phyloP scores from a whole-genome alignment of 2,329 filamentous ascomycete genomes.

The Venturia oleaginea region DNA sequence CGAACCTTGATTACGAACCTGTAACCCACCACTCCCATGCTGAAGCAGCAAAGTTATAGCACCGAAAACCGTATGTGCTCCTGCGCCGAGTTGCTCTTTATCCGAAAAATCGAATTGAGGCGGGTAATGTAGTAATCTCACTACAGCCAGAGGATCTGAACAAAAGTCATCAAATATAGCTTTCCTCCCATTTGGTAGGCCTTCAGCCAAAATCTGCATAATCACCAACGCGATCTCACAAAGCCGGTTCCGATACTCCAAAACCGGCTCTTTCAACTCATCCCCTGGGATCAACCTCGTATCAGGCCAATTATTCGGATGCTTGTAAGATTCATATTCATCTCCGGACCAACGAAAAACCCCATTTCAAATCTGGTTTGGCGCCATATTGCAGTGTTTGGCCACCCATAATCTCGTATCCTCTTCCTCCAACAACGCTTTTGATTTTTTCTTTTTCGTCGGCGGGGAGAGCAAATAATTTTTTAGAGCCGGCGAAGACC shows the following conservation, averaged over 20 bases:
- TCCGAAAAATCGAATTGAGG: constrained; percentile 11
- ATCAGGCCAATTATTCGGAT: constrained; percentile 12
- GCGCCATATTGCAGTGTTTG: constrained; percentile 15
- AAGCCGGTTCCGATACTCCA: constrained; percentile 10
- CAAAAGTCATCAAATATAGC: constrained; percentile 9
- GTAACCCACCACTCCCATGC: constrained; percentile 40
- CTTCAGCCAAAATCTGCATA: constrained; percentile 7
- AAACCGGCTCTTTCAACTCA: neutral
- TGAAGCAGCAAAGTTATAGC: constrained; percentile 48
- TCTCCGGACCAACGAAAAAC: constrained; percentile 9
- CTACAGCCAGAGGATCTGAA: neutral
- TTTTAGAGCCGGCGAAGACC: constrained; percentile 34
- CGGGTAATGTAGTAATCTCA: constrained; percentile 19
- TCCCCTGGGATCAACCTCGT: neutral
- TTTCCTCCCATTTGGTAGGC: neutral
- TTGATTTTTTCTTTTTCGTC: constrained; percentile 36
- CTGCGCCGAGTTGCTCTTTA: constrained; percentile 22
- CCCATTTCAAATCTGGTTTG: constrained; percentile 17
- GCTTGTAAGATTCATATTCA: neutral
- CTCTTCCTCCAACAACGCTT: constrained; percentile 11
- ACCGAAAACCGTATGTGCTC: constrained; percentile 49
- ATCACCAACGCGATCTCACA: neutral
- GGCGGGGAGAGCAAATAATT: constrained; percentile 41
- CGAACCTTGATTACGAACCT: constrained; percentile 39
- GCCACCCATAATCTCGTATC: constrained; percentile 16